Evolutionary conservation across 768 basidiomycete species (phyloP).

Genomic region (Russula griseocarnosa): DNA sequence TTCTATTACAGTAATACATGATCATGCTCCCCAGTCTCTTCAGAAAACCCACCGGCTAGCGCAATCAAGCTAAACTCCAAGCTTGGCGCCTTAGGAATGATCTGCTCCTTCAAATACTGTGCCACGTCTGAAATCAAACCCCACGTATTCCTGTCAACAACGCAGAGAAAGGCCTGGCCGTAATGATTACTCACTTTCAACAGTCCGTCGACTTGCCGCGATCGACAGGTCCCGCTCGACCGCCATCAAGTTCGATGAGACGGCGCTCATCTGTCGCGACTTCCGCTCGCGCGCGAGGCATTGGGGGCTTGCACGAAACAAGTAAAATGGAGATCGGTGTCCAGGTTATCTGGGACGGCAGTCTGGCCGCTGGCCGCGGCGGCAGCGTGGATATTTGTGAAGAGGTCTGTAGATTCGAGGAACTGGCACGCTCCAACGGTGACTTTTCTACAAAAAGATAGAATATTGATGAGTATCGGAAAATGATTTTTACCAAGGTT

Average conservation of each 20-base stretch:
- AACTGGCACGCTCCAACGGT: conserved; percentile 68
- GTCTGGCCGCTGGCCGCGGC: conserved; percentile 70
- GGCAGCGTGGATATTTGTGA: conserved; percentile 71
- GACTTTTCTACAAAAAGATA: conserved; percentile 48
- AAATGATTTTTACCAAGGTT: too few relatives aligned
- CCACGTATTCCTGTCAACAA: too few relatives aligned
- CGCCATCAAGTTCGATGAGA: conserved; percentile 82
- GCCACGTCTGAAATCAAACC: conserved; percentile 46
- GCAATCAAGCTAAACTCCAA: conserved; percentile 68
- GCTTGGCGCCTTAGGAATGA: conserved; percentile 50
- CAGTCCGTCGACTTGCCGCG: conserved; percentile 59
- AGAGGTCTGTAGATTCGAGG: conserved; percentile 72
- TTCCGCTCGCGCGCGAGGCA: conserved; percentile 36
- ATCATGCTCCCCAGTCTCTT: background rate
- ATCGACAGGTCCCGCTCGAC: conserved; percentile 74
- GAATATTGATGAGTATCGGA: background rate
- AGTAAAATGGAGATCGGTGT: conserved; percentile 82
- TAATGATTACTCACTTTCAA: conserved; percentile 42
- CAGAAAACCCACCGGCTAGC: conserved; percentile 35
- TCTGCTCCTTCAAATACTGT: conserved; percentile 54
- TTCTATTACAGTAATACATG: background rate
- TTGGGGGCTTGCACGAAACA: conserved; percentile 73
- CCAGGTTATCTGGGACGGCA: conserved; percentile 52
- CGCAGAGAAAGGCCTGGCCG: too few relatives aligned
- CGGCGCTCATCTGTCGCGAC: conserved; percentile 35